These are phyloP conservation scores for Naganishia onofrii DNA, from an alignment of 768 basidiomycete species.

Conservation along the genomic window DNA sequence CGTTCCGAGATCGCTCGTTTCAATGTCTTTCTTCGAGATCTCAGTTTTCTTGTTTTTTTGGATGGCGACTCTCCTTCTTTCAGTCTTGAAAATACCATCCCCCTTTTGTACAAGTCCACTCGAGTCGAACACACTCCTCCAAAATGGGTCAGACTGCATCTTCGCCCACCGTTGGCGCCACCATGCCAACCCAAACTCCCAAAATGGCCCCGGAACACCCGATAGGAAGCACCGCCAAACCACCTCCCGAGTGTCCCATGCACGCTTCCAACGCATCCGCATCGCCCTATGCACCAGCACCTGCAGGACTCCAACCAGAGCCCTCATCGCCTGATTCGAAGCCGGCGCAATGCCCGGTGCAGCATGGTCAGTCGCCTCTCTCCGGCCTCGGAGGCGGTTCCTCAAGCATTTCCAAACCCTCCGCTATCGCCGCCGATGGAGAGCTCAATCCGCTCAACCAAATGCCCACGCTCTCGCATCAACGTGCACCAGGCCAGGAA, in stretches of 20 bases:
- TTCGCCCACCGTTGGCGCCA: constrained; percentile 9
- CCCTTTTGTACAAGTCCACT: not conserved
- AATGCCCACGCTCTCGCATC: constrained; percentile 79
- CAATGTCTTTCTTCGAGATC: not conserved
- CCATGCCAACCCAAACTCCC: constrained; percentile 6
- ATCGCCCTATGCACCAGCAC: constrained; percentile 24
- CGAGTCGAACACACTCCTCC: not conserved
- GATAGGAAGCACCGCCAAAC: constrained; percentile 20
- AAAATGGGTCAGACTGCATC: constrained; percentile 29
- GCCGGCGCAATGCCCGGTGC: constrained; percentile 53
- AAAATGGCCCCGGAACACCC: constrained; percentile 1
- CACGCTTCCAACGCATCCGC: constrained; percentile 25
- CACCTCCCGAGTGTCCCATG: constrained; percentile 38
- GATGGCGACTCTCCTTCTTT: not conserved
- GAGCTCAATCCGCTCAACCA: constrained; percentile 72
- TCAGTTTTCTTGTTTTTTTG: not conserved
- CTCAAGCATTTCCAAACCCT: not conserved
- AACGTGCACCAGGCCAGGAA: constrained; percentile 61
- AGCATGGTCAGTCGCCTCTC: constrained; percentile 40
- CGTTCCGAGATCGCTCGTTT: not conserved
- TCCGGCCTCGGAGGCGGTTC: constrained; percentile 12
- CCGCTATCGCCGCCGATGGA: not conserved
- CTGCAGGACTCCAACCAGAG: not conserved
- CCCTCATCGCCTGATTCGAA: constrained; percentile 31
- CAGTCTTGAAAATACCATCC: not conserved